Percentiles rank a stretch among this genome's conserved stretches.
These are phyloP conservation scores for Clathrus columnatus DNA, from an alignment of 768 basidiomycete species.

Conservation along the genomic window DNA sequence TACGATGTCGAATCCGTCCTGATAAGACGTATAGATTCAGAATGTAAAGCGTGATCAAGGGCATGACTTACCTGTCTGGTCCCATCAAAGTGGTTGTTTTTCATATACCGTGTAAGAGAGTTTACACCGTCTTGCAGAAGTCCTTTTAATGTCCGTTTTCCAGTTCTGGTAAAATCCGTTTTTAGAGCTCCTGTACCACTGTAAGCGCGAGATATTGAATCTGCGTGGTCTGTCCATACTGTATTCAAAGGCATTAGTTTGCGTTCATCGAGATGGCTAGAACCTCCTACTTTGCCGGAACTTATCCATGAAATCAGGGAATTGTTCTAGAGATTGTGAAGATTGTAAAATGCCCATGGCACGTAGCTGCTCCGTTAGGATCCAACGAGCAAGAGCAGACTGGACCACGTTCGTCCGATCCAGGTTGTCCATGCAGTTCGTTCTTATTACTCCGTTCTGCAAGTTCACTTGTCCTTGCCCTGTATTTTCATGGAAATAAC, in stretches of 20 bases:
- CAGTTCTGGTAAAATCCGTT: slow-evolving; percentile 93
- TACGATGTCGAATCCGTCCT: slow-evolving; percentile 93
- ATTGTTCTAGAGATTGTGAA: slow-evolving; percentile 71
- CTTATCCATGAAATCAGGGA: slow-evolving; percentile 66
- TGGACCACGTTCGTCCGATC: slow-evolving; percentile 98
- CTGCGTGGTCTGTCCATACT: slow-evolving; percentile 99
- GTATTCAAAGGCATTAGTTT: not conserved
- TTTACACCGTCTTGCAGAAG: slow-evolving; percentile 80
- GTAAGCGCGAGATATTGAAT: slow-evolving; percentile 83
- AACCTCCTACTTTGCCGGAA: slow-evolving; percentile 75
- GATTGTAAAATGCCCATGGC: slow-evolving; percentile 61
- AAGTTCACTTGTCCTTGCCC: slow-evolving; percentile 38
- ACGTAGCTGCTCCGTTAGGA: slow-evolving; percentile 68
- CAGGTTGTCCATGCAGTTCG: slow-evolving; percentile 96
- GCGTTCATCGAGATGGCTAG: slow-evolving; percentile 6
- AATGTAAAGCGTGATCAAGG: slow-evolving; percentile 2
- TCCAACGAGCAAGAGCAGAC: slow-evolving; percentile 81
- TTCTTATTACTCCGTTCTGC: slow-evolving; percentile 77
- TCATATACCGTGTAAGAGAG: slow-evolving; percentile 75
- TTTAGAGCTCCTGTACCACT: slow-evolving; percentile 94
- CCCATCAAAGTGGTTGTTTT: slow-evolving; percentile 96
- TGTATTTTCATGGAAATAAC: slow-evolving; percentile 69
- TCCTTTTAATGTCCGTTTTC: slow-evolving; percentile 77
- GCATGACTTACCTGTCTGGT: slow-evolving; percentile 60
- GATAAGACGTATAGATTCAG: slow-evolving; percentile 3